Evolutionary conservation across 1,284 basidiomycete species (phyloP).

Genomic region (Heliocybe sulcata): DNA sequence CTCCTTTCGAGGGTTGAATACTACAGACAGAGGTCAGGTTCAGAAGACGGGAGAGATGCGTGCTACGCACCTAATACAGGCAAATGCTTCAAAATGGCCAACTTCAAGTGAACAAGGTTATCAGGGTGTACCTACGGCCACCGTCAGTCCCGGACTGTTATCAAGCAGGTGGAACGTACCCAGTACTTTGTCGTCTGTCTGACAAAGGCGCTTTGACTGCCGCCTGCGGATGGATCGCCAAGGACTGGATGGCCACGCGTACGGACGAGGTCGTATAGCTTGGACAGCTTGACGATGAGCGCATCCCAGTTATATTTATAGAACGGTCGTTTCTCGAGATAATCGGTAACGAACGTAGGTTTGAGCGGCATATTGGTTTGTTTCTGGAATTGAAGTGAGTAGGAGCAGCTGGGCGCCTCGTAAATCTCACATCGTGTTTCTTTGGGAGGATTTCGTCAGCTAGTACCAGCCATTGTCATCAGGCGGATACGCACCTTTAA

Average conservation of each 20-base stretch:
- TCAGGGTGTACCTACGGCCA: slow-evolving; percentile 75
- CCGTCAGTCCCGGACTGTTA: not conserved
- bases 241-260: slow-evolving; percentile 92
- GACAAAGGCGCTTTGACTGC: slow-evolving; percentile 94
- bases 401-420: slow-evolving; percentile 3
- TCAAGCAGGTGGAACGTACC: slow-evolving; percentile 40
- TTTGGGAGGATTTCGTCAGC: slow-evolving; percentile 18
- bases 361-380: slow-evolving; percentile 64
- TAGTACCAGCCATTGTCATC: slow-evolving; percentile 1
- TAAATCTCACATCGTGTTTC: slow-evolving; percentile 72
- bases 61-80: slow-evolving; percentile 74
- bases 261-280: slow-evolving; percentile 92
- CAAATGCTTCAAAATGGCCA: slow-evolving; percentile 90
- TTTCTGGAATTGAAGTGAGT: slow-evolving; percentile 46
- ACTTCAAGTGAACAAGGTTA: slow-evolving; percentile 92
- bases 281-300: slow-evolving; percentile 94
- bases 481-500: slow-evolving; percentile 57
- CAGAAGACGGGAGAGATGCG: not conserved
- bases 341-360: slow-evolving; percentile 78
- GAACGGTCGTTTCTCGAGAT: slow-evolving; percentile 92
- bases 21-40: slow-evolving; percentile 29
- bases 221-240: slow-evolving; percentile 92
- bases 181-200: slow-evolving; percentile 99
- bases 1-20: slow-evolving; percentile 95
- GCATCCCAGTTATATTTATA: slow-evolving; percentile 93